These are phyloP conservation scores for Colletotrichum chrysophilum DNA, from an alignment of 2,329 filamentous ascomycete genomes.

Conservation along the genomic window DNA sequence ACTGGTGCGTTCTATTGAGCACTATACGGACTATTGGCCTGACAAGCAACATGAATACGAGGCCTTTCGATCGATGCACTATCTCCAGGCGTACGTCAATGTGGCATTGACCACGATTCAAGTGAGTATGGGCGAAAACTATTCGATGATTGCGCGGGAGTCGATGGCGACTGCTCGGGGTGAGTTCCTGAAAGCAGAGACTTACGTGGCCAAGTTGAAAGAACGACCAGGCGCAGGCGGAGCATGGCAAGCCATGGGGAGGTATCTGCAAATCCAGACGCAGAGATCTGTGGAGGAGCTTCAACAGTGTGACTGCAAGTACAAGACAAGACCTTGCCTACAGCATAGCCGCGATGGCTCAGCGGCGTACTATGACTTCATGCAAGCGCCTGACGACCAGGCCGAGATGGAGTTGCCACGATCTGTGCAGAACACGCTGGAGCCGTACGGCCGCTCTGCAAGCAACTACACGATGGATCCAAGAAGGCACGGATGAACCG, in stretches of 20 bases:
- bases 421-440: background rate
- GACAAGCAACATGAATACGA: background rate
- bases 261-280: background rate
- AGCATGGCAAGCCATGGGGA: background rate
- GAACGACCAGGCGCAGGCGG: background rate
- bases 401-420: slow-evolving; percentile 2
- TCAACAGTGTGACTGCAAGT: background rate
- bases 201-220: background rate
- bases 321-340: background rate
- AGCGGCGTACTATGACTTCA: slow-evolving; percentile 6
- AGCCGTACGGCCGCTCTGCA: background rate
- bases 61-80: background rate
- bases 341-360: background rate
- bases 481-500: background rate
- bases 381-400: background rate
- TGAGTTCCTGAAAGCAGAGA: background rate
- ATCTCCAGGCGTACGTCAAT: background rate
- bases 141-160: background rate
- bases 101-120: background rate
- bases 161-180: background rate
- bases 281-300: background rate
- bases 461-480: background rate
- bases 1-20: background rate
- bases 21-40: background rate
- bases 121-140: background rate